Percentiles rank a stretch among this genome's conserved stretches.
These are phyloP conservation scores for Cladosporium sp. DNA, from an alignment of 2,329 filamentous ascomycete species.

Conservation along the genomic window DNA sequence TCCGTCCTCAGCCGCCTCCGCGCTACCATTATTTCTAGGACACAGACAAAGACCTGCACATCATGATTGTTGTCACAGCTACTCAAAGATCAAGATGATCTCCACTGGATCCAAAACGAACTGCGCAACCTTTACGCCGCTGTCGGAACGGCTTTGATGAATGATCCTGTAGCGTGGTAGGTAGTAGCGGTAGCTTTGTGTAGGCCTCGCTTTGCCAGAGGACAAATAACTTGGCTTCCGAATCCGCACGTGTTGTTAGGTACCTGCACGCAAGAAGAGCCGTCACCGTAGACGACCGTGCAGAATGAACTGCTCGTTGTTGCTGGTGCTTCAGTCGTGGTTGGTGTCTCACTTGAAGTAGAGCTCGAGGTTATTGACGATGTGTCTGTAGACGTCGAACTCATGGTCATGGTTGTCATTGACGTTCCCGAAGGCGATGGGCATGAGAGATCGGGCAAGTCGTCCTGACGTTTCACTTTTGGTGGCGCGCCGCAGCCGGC, in stretches of 20 bases:
- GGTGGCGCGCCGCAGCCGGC: not conserved
- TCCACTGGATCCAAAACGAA: not conserved
- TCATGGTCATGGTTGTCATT: not conserved
- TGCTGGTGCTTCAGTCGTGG: not conserved
- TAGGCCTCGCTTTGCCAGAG: not conserved
- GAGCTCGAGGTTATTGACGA: not conserved
- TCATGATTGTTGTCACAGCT: not conserved
- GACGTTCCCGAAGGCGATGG: not conserved
- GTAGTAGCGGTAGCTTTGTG: constrained; percentile 1
- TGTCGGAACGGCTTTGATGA: not conserved
- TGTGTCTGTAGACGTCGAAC: not conserved
- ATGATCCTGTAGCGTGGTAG: not conserved
- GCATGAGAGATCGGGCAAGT: constrained; percentile 5
- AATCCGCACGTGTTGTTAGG: not conserved
- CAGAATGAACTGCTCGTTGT: not conserved
- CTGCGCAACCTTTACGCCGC: not conserved
- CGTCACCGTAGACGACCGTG: not conserved
- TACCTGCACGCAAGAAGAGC: not conserved
- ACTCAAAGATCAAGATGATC: not conserved
- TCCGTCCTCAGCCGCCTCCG: not conserved
- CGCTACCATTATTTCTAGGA: not conserved
- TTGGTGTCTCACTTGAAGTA: not conserved
- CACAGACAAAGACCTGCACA: not conserved
- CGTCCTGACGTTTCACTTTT: not conserved
- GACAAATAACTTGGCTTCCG: not conserved